A percentile compares a stretch with the other conserved stretches of the same genome.
Conservation (phyloP, 1,139 yeast genomes). For the Suhomyces bolitotheri region DNA sequence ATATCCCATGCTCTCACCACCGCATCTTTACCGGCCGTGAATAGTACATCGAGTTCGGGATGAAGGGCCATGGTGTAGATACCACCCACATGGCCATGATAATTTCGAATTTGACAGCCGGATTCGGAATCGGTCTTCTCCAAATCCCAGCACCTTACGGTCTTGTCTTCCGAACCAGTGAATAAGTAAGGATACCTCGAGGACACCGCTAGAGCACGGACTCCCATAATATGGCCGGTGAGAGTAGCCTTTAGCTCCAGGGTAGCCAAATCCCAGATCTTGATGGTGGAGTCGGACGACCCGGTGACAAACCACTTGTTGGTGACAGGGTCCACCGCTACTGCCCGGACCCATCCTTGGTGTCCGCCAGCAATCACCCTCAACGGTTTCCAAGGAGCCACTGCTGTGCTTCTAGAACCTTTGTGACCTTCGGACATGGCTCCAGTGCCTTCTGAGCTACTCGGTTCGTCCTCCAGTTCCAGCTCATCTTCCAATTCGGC, state of each 20-base stretch:
- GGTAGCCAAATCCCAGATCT: slow-evolving; percentile 85
- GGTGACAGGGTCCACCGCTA: slow-evolving; percentile 75
- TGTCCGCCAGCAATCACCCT: slow-evolving; percentile 83
- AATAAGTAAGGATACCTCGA: slow-evolving; percentile 82
- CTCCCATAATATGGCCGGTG: slow-evolving; percentile 91
- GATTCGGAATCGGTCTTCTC: slow-evolving; percentile 70
- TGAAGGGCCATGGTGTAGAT: slow-evolving; percentile 81
- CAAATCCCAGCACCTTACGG: slow-evolving; percentile 96
- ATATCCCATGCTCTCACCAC: slow-evolving; percentile 93
- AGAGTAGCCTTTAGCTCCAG: slow-evolving; percentile 71
- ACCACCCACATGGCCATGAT: slow-evolving; percentile 93
- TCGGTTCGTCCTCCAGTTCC: background rate
- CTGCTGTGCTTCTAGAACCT: background rate
- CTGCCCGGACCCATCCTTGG: slow-evolving; percentile 85
- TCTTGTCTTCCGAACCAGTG: slow-evolving; percentile 90
- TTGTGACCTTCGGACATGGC: background rate
- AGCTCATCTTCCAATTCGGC: slow-evolving; percentile 4
- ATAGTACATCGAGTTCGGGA: slow-evolving; percentile 83
- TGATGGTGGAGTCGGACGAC: slow-evolving; percentile 82
- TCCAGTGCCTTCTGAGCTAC: background rate
- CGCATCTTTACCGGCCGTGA: slow-evolving; percentile 88
- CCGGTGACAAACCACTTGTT: slow-evolving; percentile 94
- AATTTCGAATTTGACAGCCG: slow-evolving; percentile 67
- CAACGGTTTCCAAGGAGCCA: slow-evolving; percentile 57
- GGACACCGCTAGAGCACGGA: slow-evolving; percentile 74